Base-by-base conservation (phyloP, 345 rosid species). In the Psidium guajava region DNA sequence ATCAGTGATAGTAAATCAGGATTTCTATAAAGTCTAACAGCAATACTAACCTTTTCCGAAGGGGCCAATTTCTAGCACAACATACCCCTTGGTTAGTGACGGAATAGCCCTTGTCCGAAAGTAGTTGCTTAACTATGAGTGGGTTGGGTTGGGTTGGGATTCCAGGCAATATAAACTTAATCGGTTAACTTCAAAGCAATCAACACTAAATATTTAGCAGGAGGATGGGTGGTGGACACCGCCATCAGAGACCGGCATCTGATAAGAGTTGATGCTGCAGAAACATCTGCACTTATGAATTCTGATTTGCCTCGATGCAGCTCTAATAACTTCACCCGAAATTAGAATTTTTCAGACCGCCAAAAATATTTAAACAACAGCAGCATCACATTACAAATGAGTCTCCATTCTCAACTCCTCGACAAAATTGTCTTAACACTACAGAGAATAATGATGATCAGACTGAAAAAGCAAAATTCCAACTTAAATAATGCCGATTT, bases 401-500 rank as follows among this genome's bases (percentile, higher is more conserved):
- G 15, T 54, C 49, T 56, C 57, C 75, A 85, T 55, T 84, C 83
- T 84, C 42, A 49, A 44, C 25, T 77, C 58, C 85, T 69, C 44
- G 51, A 85, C 64, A 82, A 51, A 88, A 54, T 57, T 16, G 54
- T 85, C 83, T 61, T 82, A 32, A 73, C 50, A 59, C 50, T n/a
- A 58, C 8, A 87, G 81, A 82, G 57, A 75, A 84, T 84, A 77
- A 85, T 56, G 36, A 69, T 47, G 54, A 83, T 59, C 77, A 61
- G 10, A 40, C 21, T 36, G 32, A 47, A 9, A 58, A 75, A 54
- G 51, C 49, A 25, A 21, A 54, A 44, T 44, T 53, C 64, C 54
- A 16, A 2, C 90, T 92, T 92, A 97, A 83, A 96, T 96, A 84
- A 97, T 95, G 10, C 99, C 99, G 59, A 97, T 97, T 88, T 97